Percentiles rank a stretch among this genome's conserved stretches.
These are phyloP conservation scores for Chrysoporthe puriensis DNA, from an alignment of 2,329 filamentous ascomycete genomes.

Conservation along the genomic window DNA sequence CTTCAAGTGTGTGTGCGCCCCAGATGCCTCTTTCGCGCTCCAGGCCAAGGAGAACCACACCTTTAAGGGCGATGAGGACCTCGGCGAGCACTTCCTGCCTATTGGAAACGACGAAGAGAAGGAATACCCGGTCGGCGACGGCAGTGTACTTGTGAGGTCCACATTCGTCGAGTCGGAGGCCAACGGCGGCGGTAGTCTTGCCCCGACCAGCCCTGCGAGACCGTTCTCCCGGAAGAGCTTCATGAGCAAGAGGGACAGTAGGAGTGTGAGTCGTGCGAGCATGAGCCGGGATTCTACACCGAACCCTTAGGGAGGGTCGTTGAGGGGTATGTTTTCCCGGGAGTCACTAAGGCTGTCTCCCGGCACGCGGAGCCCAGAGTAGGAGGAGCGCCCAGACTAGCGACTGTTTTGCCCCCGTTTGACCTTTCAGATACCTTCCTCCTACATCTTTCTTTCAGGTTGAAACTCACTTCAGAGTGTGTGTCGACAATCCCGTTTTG, in stretches of 20 bases:
- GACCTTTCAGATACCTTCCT: not conserved
- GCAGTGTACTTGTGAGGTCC: slow-evolving; percentile 74
- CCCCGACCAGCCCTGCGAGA: slow-evolving; percentile 51
- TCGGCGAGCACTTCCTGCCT: slow-evolving; percentile 88
- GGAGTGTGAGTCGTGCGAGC: slow-evolving; percentile 35
- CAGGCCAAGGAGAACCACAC: slow-evolving; percentile 83
- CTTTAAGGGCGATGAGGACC: slow-evolving; percentile 79
- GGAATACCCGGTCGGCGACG: slow-evolving; percentile 72
- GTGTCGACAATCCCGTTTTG: not conserved
- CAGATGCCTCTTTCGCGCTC: slow-evolving; percentile 85
- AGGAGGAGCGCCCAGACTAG: not conserved
- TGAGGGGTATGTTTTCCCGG: slow-evolving; percentile 24
- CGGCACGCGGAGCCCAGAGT: slow-evolving; percentile 12
- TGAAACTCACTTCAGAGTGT: not conserved
- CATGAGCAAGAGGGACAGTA: slow-evolving; percentile 54
- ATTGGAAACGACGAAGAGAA: slow-evolving; percentile 74
- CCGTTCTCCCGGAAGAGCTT: slow-evolving; percentile 55
- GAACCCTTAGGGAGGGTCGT: slow-evolving; percentile 26
- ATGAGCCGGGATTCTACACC: slow-evolving; percentile 51
- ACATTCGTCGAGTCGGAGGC: slow-evolving; percentile 64
- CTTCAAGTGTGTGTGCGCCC: slow-evolving; percentile 76
- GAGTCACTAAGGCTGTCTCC: slow-evolving; percentile 24
- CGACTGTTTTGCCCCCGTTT: not conserved
- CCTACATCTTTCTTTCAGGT: slow-evolving; percentile 7
- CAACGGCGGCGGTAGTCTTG: slow-evolving; percentile 37